Evolutionary conservation across 2,329 filamentous ascomycete genomes (phyloP).

Genomic region (Lachnellula occidentalis): DNA sequence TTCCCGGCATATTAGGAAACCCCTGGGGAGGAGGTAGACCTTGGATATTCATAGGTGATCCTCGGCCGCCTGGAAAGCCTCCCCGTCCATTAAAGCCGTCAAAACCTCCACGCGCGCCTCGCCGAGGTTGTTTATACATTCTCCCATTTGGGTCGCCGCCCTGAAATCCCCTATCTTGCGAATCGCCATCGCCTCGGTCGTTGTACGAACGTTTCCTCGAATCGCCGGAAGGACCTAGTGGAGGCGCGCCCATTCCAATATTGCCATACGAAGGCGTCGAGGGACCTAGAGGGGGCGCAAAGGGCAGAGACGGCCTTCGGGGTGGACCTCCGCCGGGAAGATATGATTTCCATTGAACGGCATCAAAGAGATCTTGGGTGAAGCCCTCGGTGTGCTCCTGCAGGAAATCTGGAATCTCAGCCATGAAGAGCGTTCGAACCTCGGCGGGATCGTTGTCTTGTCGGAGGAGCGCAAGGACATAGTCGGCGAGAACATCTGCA

Average conservation of each 20-base stretch:
- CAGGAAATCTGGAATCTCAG: constrained; percentile 70
- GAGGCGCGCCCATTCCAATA: constrained; percentile 17
- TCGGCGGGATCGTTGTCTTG: constrained; percentile 61
- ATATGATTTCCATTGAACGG: constrained; percentile 58
- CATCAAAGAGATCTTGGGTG: constrained; percentile 65
- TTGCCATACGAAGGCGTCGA: constrained; percentile 21
- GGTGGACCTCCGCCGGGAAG: constrained; percentile 47
- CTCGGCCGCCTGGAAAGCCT: constrained; percentile 26
- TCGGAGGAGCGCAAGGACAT: constrained; percentile 71
- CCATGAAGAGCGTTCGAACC: constrained; percentile 62
- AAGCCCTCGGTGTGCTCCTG: constrained; percentile 61
- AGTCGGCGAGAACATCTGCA: constrained; percentile 75
- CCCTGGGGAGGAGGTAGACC: constrained; percentile 10
- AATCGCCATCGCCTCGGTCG: constrained; percentile 44
- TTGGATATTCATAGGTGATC: constrained; percentile 15
- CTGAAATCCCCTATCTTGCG: constrained; percentile 30
- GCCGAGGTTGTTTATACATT: constrained; percentile 54
- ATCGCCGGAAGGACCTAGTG: constrained; percentile 22
- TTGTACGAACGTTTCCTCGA: constrained; percentile 50
- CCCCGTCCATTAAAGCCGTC: constrained; percentile 29
- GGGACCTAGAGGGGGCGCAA: constrained; percentile 27
- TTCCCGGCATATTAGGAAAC: constrained; percentile 20
- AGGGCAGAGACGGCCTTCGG: constrained; percentile 19
- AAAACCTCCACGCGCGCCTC: constrained; percentile 32
- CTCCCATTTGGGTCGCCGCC: constrained; percentile 37